Percentiles rank a stretch among this genome's conserved stretches.
phyloP scores from a whole-genome alignment of 805 yeast species.

The Candida incommunis region DNA sequence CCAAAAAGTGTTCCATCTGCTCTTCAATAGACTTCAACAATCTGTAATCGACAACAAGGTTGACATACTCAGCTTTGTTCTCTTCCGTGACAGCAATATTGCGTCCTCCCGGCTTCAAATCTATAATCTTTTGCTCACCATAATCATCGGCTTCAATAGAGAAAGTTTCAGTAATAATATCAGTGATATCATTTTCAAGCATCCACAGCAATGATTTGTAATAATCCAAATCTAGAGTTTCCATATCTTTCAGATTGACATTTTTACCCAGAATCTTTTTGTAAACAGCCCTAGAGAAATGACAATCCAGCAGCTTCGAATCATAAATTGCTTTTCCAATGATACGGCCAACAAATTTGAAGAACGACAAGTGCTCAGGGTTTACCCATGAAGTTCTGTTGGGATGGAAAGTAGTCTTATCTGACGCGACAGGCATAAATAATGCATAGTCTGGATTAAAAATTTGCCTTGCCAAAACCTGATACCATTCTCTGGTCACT shows the following conservation, averaged over 20 bases:
- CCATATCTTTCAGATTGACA: slow-evolving; percentile 86
- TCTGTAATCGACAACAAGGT: slow-evolving; percentile 73
- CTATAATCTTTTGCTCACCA: slow-evolving; percentile 77
- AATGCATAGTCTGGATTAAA: slow-evolving; percentile 91
- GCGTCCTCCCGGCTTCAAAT: slow-evolving; percentile 69
- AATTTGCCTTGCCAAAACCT: slow-evolving; percentile 85
- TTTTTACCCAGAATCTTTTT: slow-evolving; percentile 67
- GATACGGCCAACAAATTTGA: slow-evolving; percentile 85
- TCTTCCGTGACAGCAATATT: slow-evolving; percentile 78
- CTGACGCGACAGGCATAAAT: slow-evolving; percentile 82
- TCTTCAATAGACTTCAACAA: slow-evolving; percentile 70
- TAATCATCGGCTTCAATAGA: slow-evolving; percentile 87
- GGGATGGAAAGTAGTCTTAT: slow-evolving; percentile 89
- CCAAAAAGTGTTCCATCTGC: slow-evolving; percentile 70
- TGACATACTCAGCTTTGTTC: slow-evolving; percentile 82
- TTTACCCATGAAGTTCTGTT: slow-evolving; percentile 84
- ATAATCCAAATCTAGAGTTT: slow-evolving; percentile 80
- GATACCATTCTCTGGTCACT: slow-evolving; percentile 94
- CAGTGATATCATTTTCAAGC: slow-evolving; percentile 92
- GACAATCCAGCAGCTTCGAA: slow-evolving; percentile 76
- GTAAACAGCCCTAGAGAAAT: slow-evolving; percentile 89
- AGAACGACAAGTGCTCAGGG: slow-evolving; percentile 85
- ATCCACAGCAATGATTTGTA: slow-evolving; percentile 91
- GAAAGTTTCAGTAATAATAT: slow-evolving; percentile 86
- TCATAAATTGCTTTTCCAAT: slow-evolving; percentile 92